A percentile compares a stretch with the other conserved stretches of the same genome.
Conservation (phyloP, 805 yeast genomes). For the Tetrapisispora namnaoensis region DNA sequence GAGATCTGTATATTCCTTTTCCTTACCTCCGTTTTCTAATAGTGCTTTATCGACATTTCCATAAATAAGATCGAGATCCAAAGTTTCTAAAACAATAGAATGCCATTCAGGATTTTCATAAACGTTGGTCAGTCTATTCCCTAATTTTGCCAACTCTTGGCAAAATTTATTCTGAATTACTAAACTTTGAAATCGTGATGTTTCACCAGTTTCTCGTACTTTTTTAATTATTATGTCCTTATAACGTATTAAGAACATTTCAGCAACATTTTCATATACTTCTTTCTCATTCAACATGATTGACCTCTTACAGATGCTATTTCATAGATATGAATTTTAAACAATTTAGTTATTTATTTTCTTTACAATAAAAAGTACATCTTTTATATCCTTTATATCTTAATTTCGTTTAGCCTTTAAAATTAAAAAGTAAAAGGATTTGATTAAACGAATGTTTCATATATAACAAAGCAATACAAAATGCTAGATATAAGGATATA, state of each 20-base stretch:
- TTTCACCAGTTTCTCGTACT: constrained; percentile 11
- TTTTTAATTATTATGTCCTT: constrained; percentile 12
- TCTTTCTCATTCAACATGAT: background rate
- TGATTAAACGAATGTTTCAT: background rate
- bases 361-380: too few relatives aligned
- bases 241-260: constrained; percentile 16
- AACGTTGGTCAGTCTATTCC: constrained; percentile 17
- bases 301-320: too few relatives aligned
- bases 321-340: too few relatives aligned
- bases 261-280: constrained; percentile 8
- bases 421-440: background rate
- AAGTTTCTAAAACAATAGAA: constrained; percentile 49
- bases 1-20: constrained; percentile 40
- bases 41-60: constrained; percentile 48
- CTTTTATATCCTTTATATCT: background rate
- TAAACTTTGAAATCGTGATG: constrained; percentile 10
- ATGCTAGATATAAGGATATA: background rate
- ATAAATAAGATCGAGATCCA: constrained; percentile 53
- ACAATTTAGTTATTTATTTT: too few relatives aligned
- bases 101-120: constrained; percentile 38
- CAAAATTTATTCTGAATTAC: constrained; percentile 17
- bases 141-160: constrained; percentile 13
- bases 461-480: too few relatives aligned
- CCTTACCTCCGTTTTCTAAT: constrained; percentile 10
- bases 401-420: background rate